Evolutionary conservation across 2,329 filamentous ascomycete species (phyloP), one percentile per base, ranked within the genome.

Genomic region (Colletotrichum tanaceti): DNA sequence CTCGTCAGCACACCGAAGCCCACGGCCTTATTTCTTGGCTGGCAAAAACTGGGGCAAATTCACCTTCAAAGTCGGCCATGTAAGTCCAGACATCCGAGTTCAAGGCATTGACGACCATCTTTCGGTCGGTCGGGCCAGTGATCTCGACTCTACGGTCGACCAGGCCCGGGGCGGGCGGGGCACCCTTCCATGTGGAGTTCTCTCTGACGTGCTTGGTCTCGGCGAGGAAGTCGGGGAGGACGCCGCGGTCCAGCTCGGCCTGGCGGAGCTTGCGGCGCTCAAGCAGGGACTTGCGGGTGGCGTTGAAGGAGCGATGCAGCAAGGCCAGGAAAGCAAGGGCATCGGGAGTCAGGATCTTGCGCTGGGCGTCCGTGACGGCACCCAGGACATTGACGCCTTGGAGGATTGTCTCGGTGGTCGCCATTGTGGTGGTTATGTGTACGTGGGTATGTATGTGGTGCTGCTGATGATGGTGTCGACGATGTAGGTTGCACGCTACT

Each of bases 21-120:
- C n/a, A 32, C 6, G 4, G 28, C 28, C 28, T 32, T 35, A 9
- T n/a, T 18, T 16, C n/a, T 41, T 20, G 38, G 4, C 38, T 54
- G 20, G 58, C 2, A 28, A 18, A n/a, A 6, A 11, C 18, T 3
- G 18, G 16, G 14, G 11, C 22, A 38, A 16, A 38, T 38, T 75
- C 80, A 96, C 94, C 95, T 83, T 99, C 96, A 74, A 99, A 97
- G 82, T 99, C 96, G 55, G 96, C 96, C 96, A 99, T 99, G 77
- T 98, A 99, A 65, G 95, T 98, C 91, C 93, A 98, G 28, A 98
- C 96, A 76, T 98, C 89, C 53, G 95, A 91, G 81, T 98, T 99
- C 79, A 98, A 79, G 11, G 96, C 96, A 80, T 99, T 99, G 71
- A 98, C 93, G 55, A 98, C 94, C 96, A 99, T 99, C 88, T 98